Base-by-base conservation (phyloP, 2,329 filamentous ascomycete species). In the Alternaria brassicicola region DNA sequence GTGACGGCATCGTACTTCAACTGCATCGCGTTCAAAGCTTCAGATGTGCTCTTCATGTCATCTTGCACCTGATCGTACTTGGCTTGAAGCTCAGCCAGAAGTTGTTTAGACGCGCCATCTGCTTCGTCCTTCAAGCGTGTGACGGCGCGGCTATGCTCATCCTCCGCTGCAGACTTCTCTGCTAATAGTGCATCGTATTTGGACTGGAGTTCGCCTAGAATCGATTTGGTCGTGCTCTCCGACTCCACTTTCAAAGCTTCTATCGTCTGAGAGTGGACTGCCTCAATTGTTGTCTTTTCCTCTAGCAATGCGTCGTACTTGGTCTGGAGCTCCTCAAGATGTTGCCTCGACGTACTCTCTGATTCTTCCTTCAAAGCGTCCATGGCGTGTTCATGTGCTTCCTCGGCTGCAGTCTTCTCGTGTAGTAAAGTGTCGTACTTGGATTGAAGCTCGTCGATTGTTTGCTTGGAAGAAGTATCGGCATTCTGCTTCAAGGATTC, bases 341-440 rank as follows among this genome's bases (percentile, higher is more conserved):
- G 45, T 43, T 53, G 48, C 25, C 65, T 70, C 1, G 69, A 67
- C 4, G 65, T 48, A 21, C 43, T 61, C 12, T 68, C 61, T 7
- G 59, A 66, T 25, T 73, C 67, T 33, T 68, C 38, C 55, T 69
- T 68, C 13, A 73, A 36, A 10, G 67, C 62, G 23, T 73, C 63
- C 13, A 75, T 60, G 2, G 69, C 70, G 26, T 53, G 62, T 25
- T 33, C 59, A 39, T 75, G 70, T 2, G 66, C 67, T 52, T 68
- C 65, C 47, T 73, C 68, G 1, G 61, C 62, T 33, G 63, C 57
- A 6, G 61, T 68, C 61, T 73, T 74, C 28, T 75, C 72, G 52
- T 65, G 60, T 4, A 71, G 25, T 9, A 75, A 52, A 30, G 39
- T 57, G 31, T 73, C 68, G 51, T 69, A 55, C 33, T 55, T 55